phyloP scores from a whole-genome alignment of 306 rosid species.

The Abrus precatorius region DNA sequence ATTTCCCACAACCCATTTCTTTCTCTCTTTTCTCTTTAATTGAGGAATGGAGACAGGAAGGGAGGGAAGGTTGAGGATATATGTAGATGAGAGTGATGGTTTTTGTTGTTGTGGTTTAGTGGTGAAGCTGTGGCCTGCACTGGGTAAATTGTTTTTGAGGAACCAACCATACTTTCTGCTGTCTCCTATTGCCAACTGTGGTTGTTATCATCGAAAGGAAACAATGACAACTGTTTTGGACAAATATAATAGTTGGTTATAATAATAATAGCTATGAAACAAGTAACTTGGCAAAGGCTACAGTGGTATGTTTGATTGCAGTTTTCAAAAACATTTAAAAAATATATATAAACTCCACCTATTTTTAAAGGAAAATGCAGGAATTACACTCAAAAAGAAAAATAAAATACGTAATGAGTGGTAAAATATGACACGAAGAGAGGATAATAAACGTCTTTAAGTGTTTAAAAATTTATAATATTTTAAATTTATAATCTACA shows the following conservation, averaged over 20 bases:
- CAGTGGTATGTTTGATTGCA: too few species aligned
- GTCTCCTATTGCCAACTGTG: slow-evolving; percentile 27
- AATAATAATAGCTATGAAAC: slow-evolving; percentile 28
- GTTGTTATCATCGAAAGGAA: slow-evolving; percentile 28
- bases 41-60: not conserved
- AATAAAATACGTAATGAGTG: too few species aligned
- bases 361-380: too few species aligned
- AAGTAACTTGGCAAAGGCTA: not conserved
- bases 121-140: slow-evolving; percentile 50
- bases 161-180: slow-evolving; percentile 36
- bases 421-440: too few species aligned
- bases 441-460: too few species aligned
- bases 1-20: slow-evolving; percentile 93
- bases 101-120: slow-evolving; percentile 47
- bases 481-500: too few species aligned
- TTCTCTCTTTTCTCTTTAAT: not conserved
- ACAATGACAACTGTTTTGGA: slow-evolving; percentile 34
- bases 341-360: too few species aligned
- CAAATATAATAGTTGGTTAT: slow-evolving; percentile 9
- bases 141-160: slow-evolving; percentile 49
- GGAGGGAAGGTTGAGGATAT: slow-evolving; percentile 4
- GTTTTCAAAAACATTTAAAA: too few species aligned
- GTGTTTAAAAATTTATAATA: too few species aligned
- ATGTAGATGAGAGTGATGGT: not conserved
- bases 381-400: too few species aligned